A percentile compares a stretch with the other conserved stretches of the same genome.
These are phyloP conservation scores for Aspergillus luchuensis DNA, from an alignment of 2,329 filamentous ascomycete genomes.

Conservation along the genomic window DNA sequence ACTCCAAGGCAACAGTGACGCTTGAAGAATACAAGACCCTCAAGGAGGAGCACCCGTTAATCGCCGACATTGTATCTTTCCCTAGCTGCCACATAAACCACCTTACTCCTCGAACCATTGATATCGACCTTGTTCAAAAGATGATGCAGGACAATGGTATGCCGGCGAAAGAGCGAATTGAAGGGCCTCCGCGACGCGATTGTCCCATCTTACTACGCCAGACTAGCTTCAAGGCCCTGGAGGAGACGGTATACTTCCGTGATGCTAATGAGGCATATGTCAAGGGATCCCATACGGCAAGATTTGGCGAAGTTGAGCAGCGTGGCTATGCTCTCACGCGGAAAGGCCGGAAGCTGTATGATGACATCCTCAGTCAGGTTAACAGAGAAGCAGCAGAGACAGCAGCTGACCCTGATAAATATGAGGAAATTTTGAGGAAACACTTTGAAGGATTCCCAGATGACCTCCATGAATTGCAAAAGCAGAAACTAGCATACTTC, in stretches of 20 bases:
- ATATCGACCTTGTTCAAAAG: conserved; percentile 50
- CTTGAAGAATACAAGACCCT: conserved; percentile 48
- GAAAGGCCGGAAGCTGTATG: conserved; percentile 51
- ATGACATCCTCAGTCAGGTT: conserved; percentile 41
- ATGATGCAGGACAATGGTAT: conserved; percentile 48
- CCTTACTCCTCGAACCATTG: conserved; percentile 54
- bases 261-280: conserved; percentile 20
- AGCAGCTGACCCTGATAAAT: conserved; percentile 6
- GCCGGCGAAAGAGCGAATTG: conserved; percentile 52
- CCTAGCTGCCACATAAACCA: conserved; percentile 56
- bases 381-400: conserved; percentile 19
- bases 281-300: conserved; percentile 50
- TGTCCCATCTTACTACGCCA: conserved; percentile 55
- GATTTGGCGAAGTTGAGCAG: conserved; percentile 59
- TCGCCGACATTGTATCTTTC: conserved; percentile 52
- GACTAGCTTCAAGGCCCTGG: conserved; percentile 56
- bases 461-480: conserved; percentile 40
- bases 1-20: conserved; percentile 43
- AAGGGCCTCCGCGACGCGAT: conserved; percentile 51
- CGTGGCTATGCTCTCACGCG: conserved; percentile 54
- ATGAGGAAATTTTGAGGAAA: conserved; percentile 27
- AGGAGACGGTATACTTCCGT: conserved; percentile 51
- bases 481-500: conserved; percentile 44
- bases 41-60: conserved; percentile 48
- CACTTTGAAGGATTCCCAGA: conserved; percentile 48